Percentiles rank a stretch among this genome's conserved stretches.
Conservation (phyloP, 192 early-diverging fungal genomes). For the Backusella psychrophila region DNA sequence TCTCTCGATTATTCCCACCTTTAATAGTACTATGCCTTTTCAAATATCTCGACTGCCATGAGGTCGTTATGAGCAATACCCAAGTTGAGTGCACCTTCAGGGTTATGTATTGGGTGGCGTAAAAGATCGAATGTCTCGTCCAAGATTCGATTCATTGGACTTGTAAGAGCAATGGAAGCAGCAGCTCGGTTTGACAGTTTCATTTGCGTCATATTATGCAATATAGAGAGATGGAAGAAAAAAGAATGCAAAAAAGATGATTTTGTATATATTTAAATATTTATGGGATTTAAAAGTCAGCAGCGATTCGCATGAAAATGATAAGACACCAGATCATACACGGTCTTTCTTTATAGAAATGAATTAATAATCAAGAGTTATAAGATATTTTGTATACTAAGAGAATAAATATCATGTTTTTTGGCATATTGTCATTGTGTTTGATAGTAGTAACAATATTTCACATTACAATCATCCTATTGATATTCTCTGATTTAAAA, state of each 20-base stretch:
- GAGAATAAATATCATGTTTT: too few species aligned
- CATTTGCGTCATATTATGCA: conserved; percentile 10
- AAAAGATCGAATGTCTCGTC: not conserved
- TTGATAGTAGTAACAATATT: too few species aligned
- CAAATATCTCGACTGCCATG: conserved; percentile 49
- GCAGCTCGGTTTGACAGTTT: not conserved
- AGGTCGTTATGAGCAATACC: conserved; percentile 80
- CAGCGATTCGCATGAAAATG: too few species aligned
- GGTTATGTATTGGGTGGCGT: conserved; percentile 37
- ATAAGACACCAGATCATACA: too few species aligned
- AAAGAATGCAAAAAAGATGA: too few species aligned
- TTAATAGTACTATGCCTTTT: conserved; percentile 46
- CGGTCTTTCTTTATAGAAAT: too few species aligned
- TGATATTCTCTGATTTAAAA: too few species aligned
- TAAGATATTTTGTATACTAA: too few species aligned
- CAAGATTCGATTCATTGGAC: not conserved
- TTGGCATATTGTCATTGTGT: too few species aligned
- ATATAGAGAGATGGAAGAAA: not conserved
- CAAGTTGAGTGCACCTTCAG: conserved; percentile 74
- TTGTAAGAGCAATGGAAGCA: not conserved
- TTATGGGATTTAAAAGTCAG: not conserved
- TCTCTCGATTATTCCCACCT: not conserved
- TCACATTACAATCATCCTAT: too few species aligned
- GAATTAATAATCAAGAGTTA: too few species aligned
- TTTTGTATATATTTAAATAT: not conserved